Percentiles rank a stretch among this genome's conserved stretches.
Evolutionary conservation across 345 rosid genomes (phyloP).

Genomic region (Abelmoschus esculentus): DNA sequence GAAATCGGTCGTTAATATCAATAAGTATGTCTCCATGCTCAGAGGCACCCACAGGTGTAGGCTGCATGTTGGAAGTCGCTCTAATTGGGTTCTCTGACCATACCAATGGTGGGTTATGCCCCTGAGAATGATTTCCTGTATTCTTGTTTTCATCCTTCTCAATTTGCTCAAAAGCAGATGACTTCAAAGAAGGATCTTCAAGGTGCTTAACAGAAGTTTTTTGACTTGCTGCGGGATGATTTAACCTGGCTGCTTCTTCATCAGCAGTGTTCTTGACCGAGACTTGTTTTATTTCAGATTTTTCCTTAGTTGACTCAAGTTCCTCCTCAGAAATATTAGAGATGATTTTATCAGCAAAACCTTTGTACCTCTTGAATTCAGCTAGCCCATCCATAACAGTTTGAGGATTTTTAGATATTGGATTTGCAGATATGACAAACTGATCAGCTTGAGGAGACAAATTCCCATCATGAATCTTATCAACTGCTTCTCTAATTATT

Average conservation of each 20-base stretch:
- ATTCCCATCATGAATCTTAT: conserved; percentile 37
- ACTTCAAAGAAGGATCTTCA: conserved; percentile 26
- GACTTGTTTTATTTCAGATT: conserved; percentile 25
- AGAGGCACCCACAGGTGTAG: conserved; percentile 30
- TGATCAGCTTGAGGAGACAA: conserved; percentile 43
- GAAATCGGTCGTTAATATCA: conserved; percentile 88
- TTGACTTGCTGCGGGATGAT: conserved; percentile 26
- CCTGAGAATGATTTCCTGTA: conserved; percentile 24
- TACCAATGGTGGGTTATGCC: conserved; percentile 21
- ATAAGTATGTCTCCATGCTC: conserved; percentile 79
- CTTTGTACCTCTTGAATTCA: conserved; percentile 36
- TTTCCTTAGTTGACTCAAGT: conserved; percentile 24
- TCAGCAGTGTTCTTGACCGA: conserved; percentile 13
- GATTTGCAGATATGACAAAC: conserved; percentile 35
- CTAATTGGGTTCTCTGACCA: conserved; percentile 19
- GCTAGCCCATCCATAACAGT: conserved; percentile 40
- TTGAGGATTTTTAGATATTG: conserved; percentile 30
- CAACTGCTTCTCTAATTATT: conserved; percentile 51
- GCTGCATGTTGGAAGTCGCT: conserved; percentile 29
- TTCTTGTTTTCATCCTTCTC: conserved; percentile 26
- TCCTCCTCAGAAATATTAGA: conserved; percentile 28
- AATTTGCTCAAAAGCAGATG: conserved; percentile 25
- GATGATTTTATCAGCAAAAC: conserved; percentile 20
- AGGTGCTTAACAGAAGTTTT: conserved; percentile 25
- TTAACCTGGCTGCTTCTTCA: conserved; percentile 20